Conservation (phyloP, 78 protist genomes). For the Guillardia theta region DNA sequence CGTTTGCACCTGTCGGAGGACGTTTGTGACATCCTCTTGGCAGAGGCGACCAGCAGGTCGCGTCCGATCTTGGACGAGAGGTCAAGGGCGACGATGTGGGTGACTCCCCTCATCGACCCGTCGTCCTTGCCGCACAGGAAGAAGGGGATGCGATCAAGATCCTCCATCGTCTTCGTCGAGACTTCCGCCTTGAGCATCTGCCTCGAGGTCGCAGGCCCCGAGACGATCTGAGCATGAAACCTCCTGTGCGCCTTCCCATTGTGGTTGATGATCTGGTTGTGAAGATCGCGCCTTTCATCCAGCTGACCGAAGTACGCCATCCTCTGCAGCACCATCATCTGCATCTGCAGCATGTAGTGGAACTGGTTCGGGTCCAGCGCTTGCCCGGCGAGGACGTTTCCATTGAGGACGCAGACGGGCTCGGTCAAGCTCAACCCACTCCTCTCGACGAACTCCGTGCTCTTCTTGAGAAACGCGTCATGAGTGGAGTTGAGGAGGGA, state of each 20-base stretch:
- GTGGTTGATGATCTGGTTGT: background rate
- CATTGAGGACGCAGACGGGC: too few species aligned
- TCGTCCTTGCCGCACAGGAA: background rate
- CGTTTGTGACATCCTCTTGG: too few species aligned
- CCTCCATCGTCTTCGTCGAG: background rate
- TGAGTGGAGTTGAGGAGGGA: background rate
- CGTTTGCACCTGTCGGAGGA: too few species aligned
- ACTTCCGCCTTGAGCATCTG: background rate
- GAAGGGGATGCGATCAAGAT: background rate
- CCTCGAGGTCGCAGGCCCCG: background rate
- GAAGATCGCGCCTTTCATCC: background rate
- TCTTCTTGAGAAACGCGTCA: background rate
- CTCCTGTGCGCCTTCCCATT: background rate
- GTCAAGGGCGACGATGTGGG: background rate
- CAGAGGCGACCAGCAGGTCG: too few species aligned
- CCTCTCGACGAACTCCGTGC: background rate
- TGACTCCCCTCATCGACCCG: background rate
- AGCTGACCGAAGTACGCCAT: background rate
- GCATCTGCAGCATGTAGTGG: background rate
- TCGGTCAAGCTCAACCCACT: too few species aligned
- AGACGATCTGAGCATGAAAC: background rate
- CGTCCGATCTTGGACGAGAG: background rate
- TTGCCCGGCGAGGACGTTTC: background rate
- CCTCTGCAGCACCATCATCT: constrained; percentile 11
- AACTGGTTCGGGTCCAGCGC: background rate